phyloP scores from a whole-genome alignment of 2,329 filamentous ascomycete genomes.

The Beauveria medogensis region DNA sequence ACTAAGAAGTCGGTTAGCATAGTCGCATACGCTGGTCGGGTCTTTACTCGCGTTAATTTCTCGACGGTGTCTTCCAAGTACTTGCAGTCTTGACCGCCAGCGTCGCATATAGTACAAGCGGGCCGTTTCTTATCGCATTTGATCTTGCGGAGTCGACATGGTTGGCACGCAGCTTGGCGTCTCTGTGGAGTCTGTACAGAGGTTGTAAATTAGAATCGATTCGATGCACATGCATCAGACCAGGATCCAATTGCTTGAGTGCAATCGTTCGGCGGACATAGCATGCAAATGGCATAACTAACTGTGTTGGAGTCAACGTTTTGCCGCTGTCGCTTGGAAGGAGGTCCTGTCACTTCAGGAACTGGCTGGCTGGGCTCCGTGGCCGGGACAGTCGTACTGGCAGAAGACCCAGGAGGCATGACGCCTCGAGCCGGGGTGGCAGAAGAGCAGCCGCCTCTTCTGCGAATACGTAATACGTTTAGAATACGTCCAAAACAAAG shows the following conservation, averaged over 20 bases:
- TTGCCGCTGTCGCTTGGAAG: conserved; percentile 1
- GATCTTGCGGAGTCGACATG: conserved; percentile 15
- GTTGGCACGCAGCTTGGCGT: conserved; percentile 15
- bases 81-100: conserved; percentile 15
- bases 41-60: conserved; percentile 14
- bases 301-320: background rate
- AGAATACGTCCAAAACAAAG: background rate
- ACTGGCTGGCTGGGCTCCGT: background rate
- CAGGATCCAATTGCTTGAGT: background rate
- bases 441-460: background rate
- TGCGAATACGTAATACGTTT: background rate
- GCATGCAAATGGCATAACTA: background rate
- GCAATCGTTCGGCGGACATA: background rate
- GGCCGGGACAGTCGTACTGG: background rate
- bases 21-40: background rate
- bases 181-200: conserved; percentile 8
- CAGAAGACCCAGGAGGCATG: conserved; percentile 4
- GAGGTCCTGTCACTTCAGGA: background rate
- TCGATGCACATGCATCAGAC: background rate
- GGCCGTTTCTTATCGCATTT: conserved; percentile 17
- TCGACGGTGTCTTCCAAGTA: conserved; percentile 14
- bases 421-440: background rate
- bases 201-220: background rate
- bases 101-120: conserved; percentile 12
- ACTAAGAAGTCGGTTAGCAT: conserved; percentile 1